These are phyloP conservation scores for Cokeromyces recurvatus DNA, from an alignment of 371 early-diverging fungal genomes.

Conservation along the genomic window DNA sequence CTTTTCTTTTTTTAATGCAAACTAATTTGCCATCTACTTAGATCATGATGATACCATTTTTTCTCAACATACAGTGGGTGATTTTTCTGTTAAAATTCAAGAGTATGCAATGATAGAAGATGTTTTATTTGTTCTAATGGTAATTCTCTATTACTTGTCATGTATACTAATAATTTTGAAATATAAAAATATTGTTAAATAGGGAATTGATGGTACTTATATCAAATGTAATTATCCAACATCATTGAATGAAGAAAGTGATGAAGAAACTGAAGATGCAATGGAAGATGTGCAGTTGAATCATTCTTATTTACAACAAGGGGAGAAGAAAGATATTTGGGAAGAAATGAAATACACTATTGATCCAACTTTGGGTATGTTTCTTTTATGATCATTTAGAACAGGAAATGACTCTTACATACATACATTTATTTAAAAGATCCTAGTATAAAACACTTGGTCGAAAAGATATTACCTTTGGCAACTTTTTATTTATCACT, in stretches of 20 bases:
- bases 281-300: constrained; percentile 19
- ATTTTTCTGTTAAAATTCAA: constrained; percentile 52
- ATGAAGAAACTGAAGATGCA: constrained; percentile 11
- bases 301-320: constrained; percentile 11
- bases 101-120: constrained; percentile 87
- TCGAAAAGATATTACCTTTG: constrained; percentile 70
- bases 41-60: too few species aligned
- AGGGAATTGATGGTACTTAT: constrained; percentile 86
- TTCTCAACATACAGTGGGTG: constrained; percentile 6
- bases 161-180: too few species aligned
- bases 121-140: constrained; percentile 81
- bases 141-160: too few species aligned
- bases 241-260: constrained; percentile 15
- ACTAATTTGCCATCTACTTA: too few species aligned
- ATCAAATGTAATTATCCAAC: constrained; percentile 43
- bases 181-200: too few species aligned
- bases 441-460: constrained; percentile 70
- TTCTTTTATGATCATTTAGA: neutral
- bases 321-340: constrained; percentile 23
- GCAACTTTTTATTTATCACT: constrained; percentile 70
- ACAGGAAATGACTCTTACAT: neutral
- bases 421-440: constrained; percentile 58
- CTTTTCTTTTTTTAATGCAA: too few species aligned
- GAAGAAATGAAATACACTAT: constrained; percentile 34
- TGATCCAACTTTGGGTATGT: constrained; percentile 50